phyloP scores from a whole-genome alignment of 805 yeast genomes.

The Candida boleticola region DNA sequence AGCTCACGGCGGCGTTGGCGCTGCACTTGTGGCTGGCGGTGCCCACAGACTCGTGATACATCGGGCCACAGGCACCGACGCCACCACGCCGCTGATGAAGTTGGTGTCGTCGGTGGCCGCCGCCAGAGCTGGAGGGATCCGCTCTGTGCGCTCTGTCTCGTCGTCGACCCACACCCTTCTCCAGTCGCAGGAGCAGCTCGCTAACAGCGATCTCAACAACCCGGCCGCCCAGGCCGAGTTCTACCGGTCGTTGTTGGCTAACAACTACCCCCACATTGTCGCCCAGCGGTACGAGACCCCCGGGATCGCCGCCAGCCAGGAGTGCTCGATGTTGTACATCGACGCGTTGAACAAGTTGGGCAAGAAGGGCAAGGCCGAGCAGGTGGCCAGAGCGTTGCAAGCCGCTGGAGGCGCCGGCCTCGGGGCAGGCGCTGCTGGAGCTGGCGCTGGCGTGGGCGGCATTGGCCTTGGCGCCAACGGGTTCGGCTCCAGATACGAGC shows the following conservation, averaged over 20 bases:
- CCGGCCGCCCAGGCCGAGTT: slow-evolving; percentile 79
- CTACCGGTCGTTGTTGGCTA: slow-evolving; percentile 66
- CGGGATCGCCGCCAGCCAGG: slow-evolving; percentile 82
- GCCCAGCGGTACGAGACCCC: slow-evolving; percentile 93
- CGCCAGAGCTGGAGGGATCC: too few species aligned
- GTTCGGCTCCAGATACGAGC: slow-evolving; percentile 71
- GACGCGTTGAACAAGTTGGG: slow-evolving; percentile 82
- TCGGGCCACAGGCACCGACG: too few species aligned
- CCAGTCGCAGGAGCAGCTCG: slow-evolving; percentile 69
- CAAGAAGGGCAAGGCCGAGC: slow-evolving; percentile 72
- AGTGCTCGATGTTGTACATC: slow-evolving; percentile 73
- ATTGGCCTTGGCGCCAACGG: slow-evolving; percentile 24
- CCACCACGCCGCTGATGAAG: too few species aligned
- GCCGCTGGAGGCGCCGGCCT: slow-evolving; percentile 9
- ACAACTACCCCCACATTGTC: slow-evolving; percentile 93
- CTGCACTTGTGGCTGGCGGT: too few species aligned
- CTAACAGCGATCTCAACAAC: slow-evolving; percentile 71
- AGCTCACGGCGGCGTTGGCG: too few species aligned
- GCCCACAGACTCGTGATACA: too few species aligned
- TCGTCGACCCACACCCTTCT: slow-evolving; percentile 27
- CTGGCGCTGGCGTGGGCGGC: slow-evolving; percentile 10
- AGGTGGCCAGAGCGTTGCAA: slow-evolving; percentile 48
- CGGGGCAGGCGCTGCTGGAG: slow-evolving; percentile 9
- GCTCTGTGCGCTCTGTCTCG: slow-evolving; percentile 16
- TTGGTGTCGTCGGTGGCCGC: too few species aligned